phyloP scores from a whole-genome alignment of 2,329 filamentous ascomycete genomes.

The Hortaea sp. region DNA sequence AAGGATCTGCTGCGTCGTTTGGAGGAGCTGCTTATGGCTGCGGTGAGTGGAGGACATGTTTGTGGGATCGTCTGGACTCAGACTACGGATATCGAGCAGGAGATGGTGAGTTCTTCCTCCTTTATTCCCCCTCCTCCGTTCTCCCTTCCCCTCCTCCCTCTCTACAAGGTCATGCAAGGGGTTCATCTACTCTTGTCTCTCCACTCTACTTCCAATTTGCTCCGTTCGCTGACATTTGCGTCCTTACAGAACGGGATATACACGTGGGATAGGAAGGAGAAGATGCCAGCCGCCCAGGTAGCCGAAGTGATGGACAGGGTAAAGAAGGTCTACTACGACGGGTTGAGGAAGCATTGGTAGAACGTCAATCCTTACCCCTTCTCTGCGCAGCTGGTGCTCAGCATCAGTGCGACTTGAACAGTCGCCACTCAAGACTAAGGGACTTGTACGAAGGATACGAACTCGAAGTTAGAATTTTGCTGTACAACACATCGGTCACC shows the following conservation, averaged over 20 bases:
- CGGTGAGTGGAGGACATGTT: constrained; percentile 46
- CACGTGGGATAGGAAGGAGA: constrained; percentile 50
- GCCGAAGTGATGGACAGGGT: constrained; percentile 49
- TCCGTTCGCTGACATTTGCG: constrained; percentile 23
- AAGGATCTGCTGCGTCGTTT: constrained; percentile 50
- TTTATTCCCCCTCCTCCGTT: background rate
- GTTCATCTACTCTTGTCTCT: background rate
- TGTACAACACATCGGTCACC: background rate
- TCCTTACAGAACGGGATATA: constrained; percentile 51
- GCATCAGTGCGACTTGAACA: background rate
- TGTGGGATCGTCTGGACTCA: constrained; percentile 60
- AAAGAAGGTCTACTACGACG: constrained; percentile 31
- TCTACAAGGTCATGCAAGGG: background rate
- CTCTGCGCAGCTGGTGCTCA: background rate
- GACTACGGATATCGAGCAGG: constrained; percentile 53
- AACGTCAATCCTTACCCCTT: background rate
- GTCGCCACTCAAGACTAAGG: background rate
- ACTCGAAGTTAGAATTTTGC: background rate
- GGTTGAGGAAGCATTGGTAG: background rate
- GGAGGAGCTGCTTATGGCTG: constrained; percentile 48
- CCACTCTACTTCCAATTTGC: background rate
- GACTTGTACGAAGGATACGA: background rate
- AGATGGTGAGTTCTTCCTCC: constrained; percentile 24
- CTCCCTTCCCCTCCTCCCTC: background rate
- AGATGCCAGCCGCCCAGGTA: constrained; percentile 48